Conservation (phyloP, 2,329 filamentous ascomycete genomes). For the Knoxdaviesia proteae region DNA sequence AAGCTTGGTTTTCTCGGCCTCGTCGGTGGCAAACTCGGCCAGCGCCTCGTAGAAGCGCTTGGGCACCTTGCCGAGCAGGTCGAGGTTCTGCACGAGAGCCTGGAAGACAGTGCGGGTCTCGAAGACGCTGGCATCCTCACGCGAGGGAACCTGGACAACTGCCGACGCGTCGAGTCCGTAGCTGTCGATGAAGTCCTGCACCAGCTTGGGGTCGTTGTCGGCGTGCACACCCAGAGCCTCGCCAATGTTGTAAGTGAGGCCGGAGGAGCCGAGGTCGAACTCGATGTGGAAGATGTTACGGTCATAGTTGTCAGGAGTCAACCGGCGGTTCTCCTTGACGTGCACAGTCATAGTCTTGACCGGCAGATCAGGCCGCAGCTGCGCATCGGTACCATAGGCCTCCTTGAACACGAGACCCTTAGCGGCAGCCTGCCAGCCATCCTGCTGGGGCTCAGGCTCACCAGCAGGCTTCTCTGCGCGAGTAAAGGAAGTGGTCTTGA, state of each 20-base stretch:
- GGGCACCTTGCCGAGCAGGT: slow-evolving; percentile 89
- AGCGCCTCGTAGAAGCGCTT: slow-evolving; percentile 96
- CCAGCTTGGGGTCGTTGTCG: slow-evolving; percentile 66
- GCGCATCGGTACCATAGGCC: slow-evolving; percentile 55
- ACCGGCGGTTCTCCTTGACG: slow-evolving; percentile 85
- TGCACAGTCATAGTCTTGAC: slow-evolving; percentile 73
- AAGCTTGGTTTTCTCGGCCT: slow-evolving; percentile 63
- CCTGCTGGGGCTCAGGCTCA: slow-evolving; percentile 44
- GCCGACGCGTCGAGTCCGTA: slow-evolving; percentile 71
- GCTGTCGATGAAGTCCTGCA: slow-evolving; percentile 69
- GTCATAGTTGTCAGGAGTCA: slow-evolving; percentile 77
- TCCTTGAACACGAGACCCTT: slow-evolving; percentile 89
- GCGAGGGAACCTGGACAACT: slow-evolving; percentile 76
- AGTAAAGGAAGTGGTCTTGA: slow-evolving; percentile 65
- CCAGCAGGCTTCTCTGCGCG: slow-evolving; percentile 55
- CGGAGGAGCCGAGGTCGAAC: slow-evolving; percentile 82
- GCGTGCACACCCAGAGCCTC: slow-evolving; percentile 93
- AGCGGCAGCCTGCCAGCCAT: slow-evolving; percentile 65
- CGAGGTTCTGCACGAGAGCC: slow-evolving; percentile 74
- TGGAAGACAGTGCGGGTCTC: slow-evolving; percentile 90
- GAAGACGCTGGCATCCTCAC: slow-evolving; percentile 50
- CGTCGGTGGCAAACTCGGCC: slow-evolving; percentile 66
- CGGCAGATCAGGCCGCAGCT: slow-evolving; percentile 65
- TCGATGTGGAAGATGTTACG: slow-evolving; percentile 99
- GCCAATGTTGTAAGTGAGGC: slow-evolving; percentile 88